A percentile compares a stretch with the other conserved stretches of the same genome.
phyloP scores from a whole-genome alignment of 768 basidiomycete species.

The Butyriboletus loyo region DNA sequence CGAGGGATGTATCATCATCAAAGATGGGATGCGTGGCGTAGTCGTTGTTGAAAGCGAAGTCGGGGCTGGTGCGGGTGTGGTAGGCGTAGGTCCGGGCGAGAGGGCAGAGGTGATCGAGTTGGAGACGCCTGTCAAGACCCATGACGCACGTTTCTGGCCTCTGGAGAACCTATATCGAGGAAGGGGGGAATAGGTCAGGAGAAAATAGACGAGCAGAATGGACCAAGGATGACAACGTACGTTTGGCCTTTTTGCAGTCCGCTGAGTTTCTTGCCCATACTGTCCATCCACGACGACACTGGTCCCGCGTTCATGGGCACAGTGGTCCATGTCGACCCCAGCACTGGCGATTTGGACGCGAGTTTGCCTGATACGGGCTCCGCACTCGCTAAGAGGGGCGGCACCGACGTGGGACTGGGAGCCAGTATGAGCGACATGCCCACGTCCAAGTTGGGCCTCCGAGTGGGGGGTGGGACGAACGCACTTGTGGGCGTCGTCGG shows the following conservation, averaged over 20 bases:
- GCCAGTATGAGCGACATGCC: conserved; percentile 7
- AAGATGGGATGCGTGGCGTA: conserved; percentile 16
- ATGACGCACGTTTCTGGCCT: conserved; percentile 64
- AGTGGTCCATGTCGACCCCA: conserved; percentile 5
- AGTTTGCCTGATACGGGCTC: not conserved
- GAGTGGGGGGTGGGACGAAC: not conserved
- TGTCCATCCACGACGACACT: conserved; percentile 51
- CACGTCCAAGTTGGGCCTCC: conserved; percentile 8
- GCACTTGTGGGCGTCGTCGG: not conserved
- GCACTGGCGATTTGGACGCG: not conserved
- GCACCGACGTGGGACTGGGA: conserved; percentile 12
- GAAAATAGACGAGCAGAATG: not conserved
- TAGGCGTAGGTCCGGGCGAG: conserved; percentile 35
- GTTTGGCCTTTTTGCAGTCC: conserved; percentile 52
- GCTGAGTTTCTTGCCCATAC: conserved; percentile 57
- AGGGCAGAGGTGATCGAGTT: conserved; percentile 51
- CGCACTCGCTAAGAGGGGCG: not conserved
- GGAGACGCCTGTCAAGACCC: conserved; percentile 64
- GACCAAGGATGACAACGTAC: conserved; percentile 37
- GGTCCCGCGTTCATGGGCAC: conserved; percentile 28
- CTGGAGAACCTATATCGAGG: conserved; percentile 51
- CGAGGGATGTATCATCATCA: conserved; percentile 4
- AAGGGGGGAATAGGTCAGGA: not conserved
- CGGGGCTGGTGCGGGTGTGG: conserved; percentile 22
- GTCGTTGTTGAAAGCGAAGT: not conserved